Percentiles rank a stretch among this genome's conserved stretches.
phyloP scores from a whole-genome alignment of 2,329 filamentous ascomycete species.

The Cryphonectria radicalis region DNA sequence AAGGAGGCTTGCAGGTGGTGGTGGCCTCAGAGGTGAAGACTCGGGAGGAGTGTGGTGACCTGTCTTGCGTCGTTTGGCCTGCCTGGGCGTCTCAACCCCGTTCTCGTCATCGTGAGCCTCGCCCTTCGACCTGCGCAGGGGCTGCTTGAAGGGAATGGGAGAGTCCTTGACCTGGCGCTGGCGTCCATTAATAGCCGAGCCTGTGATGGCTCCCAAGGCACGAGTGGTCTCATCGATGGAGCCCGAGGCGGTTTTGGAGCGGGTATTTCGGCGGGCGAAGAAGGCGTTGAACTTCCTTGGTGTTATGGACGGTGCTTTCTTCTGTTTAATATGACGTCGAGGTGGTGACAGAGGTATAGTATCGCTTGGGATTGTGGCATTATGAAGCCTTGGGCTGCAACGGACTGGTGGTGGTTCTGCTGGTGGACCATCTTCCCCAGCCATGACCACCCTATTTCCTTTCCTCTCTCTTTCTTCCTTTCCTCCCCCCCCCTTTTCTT shows the following conservation, averaged over 20 bases:
- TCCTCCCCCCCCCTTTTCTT: neutral
- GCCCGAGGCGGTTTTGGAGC: conserved; percentile 21
- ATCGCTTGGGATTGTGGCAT: conserved; percentile 30
- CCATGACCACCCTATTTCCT: conserved; percentile 29
- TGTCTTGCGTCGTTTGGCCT: conserved; percentile 44
- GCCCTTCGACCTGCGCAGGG: conserved; percentile 31
- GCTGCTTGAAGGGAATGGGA: conserved; percentile 43
- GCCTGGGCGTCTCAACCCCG: conserved; percentile 28
- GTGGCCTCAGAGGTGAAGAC: conserved; percentile 41
- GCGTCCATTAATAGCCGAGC: conserved; percentile 45
- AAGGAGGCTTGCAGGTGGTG: conserved; percentile 30
- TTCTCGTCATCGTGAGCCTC: conserved; percentile 20
- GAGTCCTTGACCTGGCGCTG: conserved; percentile 39
- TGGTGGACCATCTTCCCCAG: conserved; percentile 26
- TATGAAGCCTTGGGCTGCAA: conserved; percentile 19
- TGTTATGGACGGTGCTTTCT: conserved; percentile 56
- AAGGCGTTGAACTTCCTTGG: conserved; percentile 58
- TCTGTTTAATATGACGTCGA: conserved; percentile 44
- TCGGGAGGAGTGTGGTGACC: conserved; percentile 46
- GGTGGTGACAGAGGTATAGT: conserved; percentile 36
- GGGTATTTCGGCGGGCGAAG: conserved; percentile 53
- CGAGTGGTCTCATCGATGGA: conserved; percentile 26
- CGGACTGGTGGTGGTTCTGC: conserved; percentile 20
- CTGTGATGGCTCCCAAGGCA: conserved; percentile 38
- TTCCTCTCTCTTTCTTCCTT: neutral